Base-by-base conservation (phyloP, 805 yeast genomes). In the Isabelozyma pseudorhagii region DNA sequence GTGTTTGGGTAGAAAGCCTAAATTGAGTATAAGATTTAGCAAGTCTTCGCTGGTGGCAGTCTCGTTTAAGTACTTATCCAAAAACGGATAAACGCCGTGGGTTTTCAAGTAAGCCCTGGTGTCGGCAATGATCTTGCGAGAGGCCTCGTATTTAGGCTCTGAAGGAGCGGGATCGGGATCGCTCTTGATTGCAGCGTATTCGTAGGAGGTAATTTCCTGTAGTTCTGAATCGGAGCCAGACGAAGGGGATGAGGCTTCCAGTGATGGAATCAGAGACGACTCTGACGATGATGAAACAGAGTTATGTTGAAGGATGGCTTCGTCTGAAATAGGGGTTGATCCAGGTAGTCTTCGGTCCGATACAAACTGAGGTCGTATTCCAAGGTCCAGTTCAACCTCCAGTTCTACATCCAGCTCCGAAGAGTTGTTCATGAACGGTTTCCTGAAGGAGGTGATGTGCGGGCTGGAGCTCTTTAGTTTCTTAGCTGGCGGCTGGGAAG, bases 31-130 rank as follows among this genome's bases (percentile, higher is more conserved):
- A 45, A 87, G 68, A 43, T 71, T 72, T 29, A 83, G 62, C 4
- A 88, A 72, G 55, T 85, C 85, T 13, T 80, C 75, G 4, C 82
- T 74, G 18, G 79, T 73, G 21, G 89, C 84, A 4, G 79, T 78
- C 2, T 77, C 75, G 2, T 92, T 88, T 15, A 89, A 63, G 53
- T 80, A 86, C 44, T 74, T 72, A 49, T 81, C 81, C 42, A 89
- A 62, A 57, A 90, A 90, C 49, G 68, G 64, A 51, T 75, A 67
- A 31, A 80, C 73, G 0, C 97, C 97, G 50, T 79, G 64, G 3
- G 68, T 62, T 58, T 85, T 86, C 47, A 91, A 66, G 57, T 59
- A 82, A 45, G 73, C 71, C 31, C 77, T 59, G 2, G 77, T 69
- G 41, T 64, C 64, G 8, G 38, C 38, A 15, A 42, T 27, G 14